phyloP scores from a whole-genome alignment of 1,284 basidiomycete genomes.

The Moniliella sp. region DNA sequence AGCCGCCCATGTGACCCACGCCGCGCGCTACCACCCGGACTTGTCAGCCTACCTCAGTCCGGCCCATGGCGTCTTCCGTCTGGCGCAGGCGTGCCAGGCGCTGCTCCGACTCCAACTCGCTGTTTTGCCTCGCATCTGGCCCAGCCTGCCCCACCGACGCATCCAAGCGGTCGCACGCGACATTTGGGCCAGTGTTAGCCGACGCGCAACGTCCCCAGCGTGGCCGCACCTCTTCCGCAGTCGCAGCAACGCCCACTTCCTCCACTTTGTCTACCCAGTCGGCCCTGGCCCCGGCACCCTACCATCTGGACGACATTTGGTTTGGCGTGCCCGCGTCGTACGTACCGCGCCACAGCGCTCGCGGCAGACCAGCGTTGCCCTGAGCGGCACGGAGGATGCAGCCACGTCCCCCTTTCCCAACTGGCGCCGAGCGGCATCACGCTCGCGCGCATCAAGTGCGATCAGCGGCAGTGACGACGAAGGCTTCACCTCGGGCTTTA shows the following conservation, averaged over 20 bases:
- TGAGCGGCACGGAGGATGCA: background rate
- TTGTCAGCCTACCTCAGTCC: background rate
- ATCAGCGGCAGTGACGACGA: background rate
- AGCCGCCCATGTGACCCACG: background rate
- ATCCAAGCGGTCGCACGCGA: slow-evolving; percentile 12
- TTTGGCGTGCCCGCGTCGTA: background rate
- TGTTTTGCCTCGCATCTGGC: slow-evolving; percentile 7
- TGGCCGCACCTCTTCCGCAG: slow-evolving; percentile 1
- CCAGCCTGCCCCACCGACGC: slow-evolving; percentile 7
- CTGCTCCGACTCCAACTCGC: slow-evolving; percentile 15
- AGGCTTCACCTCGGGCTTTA: background rate
- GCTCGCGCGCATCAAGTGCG: background rate
- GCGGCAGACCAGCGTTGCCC: background rate
- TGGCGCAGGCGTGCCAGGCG: slow-evolving; percentile 17
- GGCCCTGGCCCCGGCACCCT: background rate
- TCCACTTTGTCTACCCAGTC: background rate
- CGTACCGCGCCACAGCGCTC: background rate
- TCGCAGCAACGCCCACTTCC: background rate
- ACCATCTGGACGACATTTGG: background rate
- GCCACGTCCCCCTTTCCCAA: background rate
- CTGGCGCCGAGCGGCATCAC: background rate
- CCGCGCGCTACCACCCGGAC: background rate
- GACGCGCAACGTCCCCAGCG: slow-evolving; percentile 2
- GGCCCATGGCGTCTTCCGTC: slow-evolving; percentile 3
- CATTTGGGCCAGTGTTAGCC: slow-evolving; percentile 20